Evolutionary conservation across 768 basidiomycete genomes (phyloP).

Genomic region (Polyporus arcularius): DNA sequence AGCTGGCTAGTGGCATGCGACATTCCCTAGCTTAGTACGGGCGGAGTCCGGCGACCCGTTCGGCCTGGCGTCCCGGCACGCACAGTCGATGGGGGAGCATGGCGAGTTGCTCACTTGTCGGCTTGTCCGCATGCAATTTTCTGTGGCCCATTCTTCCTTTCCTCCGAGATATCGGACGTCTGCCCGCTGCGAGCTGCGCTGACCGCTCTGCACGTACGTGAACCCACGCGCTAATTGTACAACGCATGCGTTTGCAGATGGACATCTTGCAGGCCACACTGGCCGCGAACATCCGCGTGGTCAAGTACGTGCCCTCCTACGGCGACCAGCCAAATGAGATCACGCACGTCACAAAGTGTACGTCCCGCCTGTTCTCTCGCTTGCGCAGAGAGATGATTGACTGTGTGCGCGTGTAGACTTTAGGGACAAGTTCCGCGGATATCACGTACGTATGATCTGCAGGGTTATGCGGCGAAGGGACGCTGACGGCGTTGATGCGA

Average conservation of each 20-base stretch:
- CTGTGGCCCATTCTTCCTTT: no score
- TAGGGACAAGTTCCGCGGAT: conserved; percentile 64
- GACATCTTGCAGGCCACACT: conserved; percentile 59
- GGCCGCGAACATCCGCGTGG: conserved; percentile 54
- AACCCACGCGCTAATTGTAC: background rate
- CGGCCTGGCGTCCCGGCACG: no score
- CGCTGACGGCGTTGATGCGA: background rate
- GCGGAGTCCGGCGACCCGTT: no score
- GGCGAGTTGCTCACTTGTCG: no score
- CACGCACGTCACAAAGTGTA: conserved; percentile 62
- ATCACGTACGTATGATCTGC: conserved; percentile 48
- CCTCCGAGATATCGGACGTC: no score
- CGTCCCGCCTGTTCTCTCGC: conserved; percentile 26
- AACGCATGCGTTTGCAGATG: conserved; percentile 39
- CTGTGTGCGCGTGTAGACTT: conserved; percentile 49
- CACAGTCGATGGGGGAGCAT: no score
- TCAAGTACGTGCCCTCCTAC: conserved; percentile 63
- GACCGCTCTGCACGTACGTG: background rate
- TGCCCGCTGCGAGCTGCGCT: no score
- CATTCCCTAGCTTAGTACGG: no score
- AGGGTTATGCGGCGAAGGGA: background rate
- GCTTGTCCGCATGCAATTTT: no score
- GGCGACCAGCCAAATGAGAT: conserved; percentile 60
- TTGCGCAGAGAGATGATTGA: background rate
- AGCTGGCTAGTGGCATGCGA: no score